A percentile compares a stretch with the other conserved stretches of the same genome.
phyloP scores from a whole-genome alignment of 306 rosid species.

The Arachis hypogaea region DNA sequence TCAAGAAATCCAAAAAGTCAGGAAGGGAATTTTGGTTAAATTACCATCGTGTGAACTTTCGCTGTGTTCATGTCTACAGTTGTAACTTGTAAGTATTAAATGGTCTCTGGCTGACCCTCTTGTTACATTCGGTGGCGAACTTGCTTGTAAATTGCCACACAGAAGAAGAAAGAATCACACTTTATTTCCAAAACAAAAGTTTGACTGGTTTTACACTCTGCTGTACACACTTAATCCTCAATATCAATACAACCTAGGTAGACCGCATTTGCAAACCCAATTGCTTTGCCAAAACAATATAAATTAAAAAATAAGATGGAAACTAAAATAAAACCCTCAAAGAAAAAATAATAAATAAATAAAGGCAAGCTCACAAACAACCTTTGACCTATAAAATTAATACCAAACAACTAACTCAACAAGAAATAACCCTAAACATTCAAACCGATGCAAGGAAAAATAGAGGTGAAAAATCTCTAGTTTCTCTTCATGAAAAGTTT shows the following conservation, averaged over 20 bases:
- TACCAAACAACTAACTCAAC: conserved; percentile 59
- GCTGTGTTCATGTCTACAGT: too few species aligned
- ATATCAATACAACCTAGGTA: conserved; percentile 62
- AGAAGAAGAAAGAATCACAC: conserved; percentile 57
- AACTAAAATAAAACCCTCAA: conserved; percentile 32
- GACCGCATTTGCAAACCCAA: conserved; percentile 72
- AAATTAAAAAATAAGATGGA: conserved; percentile 44
- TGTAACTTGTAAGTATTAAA: neutral
- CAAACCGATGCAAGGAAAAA: conserved; percentile 51
- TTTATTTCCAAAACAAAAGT: conserved; percentile 53
- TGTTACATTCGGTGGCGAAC: neutral
- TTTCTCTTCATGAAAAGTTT: conserved; percentile 56
- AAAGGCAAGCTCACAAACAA: conserved; percentile 71
- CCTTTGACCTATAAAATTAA: conserved; percentile 57
- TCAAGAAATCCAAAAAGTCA: too few species aligned
- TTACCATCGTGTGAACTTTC: too few species aligned
- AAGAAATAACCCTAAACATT: conserved; percentile 50
- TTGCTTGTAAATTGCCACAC: conserved; percentile 10
- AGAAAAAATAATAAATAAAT: neutral
- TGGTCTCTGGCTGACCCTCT: conserved; percentile 1
- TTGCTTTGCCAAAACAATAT: conserved; percentile 50
- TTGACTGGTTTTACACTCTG: conserved; percentile 61
- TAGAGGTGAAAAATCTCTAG: conserved; percentile 34
- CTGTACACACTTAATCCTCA: conserved; percentile 82
- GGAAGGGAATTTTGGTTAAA: too few species aligned